Percentiles rank a stretch among this genome's conserved stretches.
Conservation (phyloP, 345 rosid genomes). For the Eucalyptus grandis region DNA sequence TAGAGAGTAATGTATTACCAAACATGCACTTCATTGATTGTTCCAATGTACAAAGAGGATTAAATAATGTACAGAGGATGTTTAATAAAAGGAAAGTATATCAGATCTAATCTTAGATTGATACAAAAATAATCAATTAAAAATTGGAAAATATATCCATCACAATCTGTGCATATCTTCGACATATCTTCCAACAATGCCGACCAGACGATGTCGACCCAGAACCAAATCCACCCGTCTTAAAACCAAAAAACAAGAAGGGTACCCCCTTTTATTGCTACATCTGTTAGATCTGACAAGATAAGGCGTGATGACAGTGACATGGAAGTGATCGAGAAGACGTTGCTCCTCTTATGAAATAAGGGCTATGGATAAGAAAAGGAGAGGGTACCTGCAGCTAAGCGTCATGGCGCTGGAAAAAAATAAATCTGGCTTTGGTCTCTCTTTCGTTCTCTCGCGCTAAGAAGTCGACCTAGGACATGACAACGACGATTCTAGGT, state of each 20-base stretch:
- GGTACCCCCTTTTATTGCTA: not conserved
- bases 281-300: not conserved
- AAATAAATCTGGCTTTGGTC: not conserved
- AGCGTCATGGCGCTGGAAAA: no score
- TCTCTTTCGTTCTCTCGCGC: not conserved
- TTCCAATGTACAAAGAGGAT: no score
- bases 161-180: no score
- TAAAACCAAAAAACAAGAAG: not conserved
- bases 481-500: rapidly evolving
- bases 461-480: no score
- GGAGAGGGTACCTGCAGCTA: not conserved
- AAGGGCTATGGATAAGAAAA: not conserved
- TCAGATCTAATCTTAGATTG: no score
- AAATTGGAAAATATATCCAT: no score
- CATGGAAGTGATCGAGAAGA: not conserved
- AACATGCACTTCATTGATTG: no score
- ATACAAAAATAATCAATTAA: no score
- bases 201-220: not conserved
- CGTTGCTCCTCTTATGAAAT: not conserved
- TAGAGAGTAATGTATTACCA: no score
- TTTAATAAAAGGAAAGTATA: no score
- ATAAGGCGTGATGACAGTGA: not conserved
- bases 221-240: not conserved
- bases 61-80: no score
- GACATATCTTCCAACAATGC: no score